Base-by-base conservation (phyloP, 768 basidiomycete genomes). In the Tricholoma sp. region DNA sequence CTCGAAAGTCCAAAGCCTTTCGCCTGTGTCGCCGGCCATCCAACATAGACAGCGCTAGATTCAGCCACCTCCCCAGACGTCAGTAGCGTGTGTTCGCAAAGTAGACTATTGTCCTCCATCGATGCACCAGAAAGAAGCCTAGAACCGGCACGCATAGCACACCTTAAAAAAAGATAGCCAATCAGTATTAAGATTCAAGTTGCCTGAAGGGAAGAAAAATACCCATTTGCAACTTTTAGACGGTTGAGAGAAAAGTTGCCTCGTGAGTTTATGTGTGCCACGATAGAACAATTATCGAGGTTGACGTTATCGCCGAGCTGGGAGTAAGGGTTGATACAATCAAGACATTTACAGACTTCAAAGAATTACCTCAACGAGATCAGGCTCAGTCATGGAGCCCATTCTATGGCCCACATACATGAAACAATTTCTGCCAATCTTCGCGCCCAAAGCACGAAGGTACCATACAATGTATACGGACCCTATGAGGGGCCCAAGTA, bases 51-150 rank as follows among this genome's bases (percentile, higher is more conserved):
- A 7, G 59, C 60, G 18, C 72, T 74, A 1, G 68, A 60, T 59
- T 79, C 76, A 2, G 77, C 77, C 43, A 77, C 70, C 51, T 80
- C 78, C 2, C 78, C 78, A 2, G 78, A 79, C 1, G 77, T 73
- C 22, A 79, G 63, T 4, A 80, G 71, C 1, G 77, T 77, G 57
- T 80, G 79, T 63, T 80, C 79, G 61, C 69, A 73, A 6, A 80
- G 76, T 74, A 79, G 76, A 59, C 74, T 76, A 63, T 68, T 69
- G 57, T 75, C 72, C 64, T 80, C 79, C 79, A 80, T 80, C 10
- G 77, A 76, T 10, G 79, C 79, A 6, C 79, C 79, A 6, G 78
- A 78, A 24, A 80, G 72, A 5, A 80, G 66, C 21, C 79, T 71
- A 8, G 77, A 78, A 31, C 79, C 79, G 7, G 75, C 67, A 19